Percentiles rank a stretch among this genome's conserved stretches.
phyloP scores from a whole-genome alignment of 2,329 filamentous ascomycete genomes.

The Botryotinia calthae region DNA sequence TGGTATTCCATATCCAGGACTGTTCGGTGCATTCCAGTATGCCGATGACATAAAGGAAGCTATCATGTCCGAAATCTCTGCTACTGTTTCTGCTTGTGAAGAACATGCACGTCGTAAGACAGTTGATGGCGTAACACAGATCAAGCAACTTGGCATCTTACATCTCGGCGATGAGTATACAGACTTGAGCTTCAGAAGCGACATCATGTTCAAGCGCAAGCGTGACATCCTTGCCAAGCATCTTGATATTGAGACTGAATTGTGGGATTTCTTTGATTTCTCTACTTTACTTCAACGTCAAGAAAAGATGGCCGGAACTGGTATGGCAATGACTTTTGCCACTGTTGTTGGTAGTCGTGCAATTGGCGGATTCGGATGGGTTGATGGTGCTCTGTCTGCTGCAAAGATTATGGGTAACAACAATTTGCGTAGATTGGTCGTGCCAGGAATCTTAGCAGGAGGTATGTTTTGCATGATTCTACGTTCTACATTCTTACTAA shows the following conservation, averaged over 20 bases:
- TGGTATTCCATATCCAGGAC: conserved; percentile 80
- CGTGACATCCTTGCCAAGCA: conserved; percentile 79
- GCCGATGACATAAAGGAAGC: conserved; percentile 89
- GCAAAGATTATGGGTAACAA: conserved; percentile 77
- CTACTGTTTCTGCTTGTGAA: conserved; percentile 76
- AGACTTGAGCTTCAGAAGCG: conserved; percentile 81
- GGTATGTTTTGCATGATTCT: conserved; percentile 55
- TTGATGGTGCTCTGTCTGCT: conserved; percentile 81
- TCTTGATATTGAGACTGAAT: conserved; percentile 81
- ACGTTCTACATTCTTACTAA: conserved; percentile 37
- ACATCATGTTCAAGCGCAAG: conserved; percentile 84
- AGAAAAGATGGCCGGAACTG: conserved; percentile 90
- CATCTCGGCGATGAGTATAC: conserved; percentile 87
- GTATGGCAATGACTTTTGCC: conserved; percentile 89
- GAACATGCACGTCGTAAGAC: conserved; percentile 78
- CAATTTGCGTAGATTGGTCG: conserved; percentile 74
- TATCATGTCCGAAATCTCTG: conserved; percentile 84
- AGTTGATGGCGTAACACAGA: conserved; percentile 75
- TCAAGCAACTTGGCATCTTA: conserved; percentile 82
- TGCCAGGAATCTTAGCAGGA: conserved; percentile 76
- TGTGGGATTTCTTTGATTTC: conserved; percentile 92
- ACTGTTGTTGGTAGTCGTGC: conserved; percentile 80
- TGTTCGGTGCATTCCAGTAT: conserved; percentile 84
- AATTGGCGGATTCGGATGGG: conserved; percentile 81
- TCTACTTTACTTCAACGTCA: conserved; percentile 79